A percentile compares a stretch with the other conserved stretches of the same genome.
Evolutionary conservation across 164 flowering plant genomes (phyloP).

Genomic region (Vitis rupestris): DNA sequence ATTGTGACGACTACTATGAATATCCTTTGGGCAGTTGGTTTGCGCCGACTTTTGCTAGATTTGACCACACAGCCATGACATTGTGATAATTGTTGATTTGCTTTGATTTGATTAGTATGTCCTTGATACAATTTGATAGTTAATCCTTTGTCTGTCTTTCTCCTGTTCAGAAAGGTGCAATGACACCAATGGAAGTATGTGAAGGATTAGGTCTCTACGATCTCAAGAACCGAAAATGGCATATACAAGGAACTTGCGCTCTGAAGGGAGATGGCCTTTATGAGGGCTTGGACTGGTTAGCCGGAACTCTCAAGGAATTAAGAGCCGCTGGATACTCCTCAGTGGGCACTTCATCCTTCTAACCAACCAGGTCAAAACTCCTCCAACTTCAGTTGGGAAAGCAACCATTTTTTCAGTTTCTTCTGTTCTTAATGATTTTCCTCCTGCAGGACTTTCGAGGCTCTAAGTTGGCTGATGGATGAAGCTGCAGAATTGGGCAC

Average conservation of each 20-base stretch:
- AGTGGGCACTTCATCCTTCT: conserved; percentile 57
- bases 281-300: conserved; percentile 95
- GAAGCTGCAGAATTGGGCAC: too few relatives aligned
- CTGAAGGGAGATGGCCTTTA: conserved; percentile 91
- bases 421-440: too few relatives aligned
- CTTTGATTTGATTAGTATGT: too few relatives aligned
- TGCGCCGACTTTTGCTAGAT: too few relatives aligned
- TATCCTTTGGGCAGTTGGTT: too few relatives aligned
- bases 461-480: too few relatives aligned
- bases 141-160: not conserved
- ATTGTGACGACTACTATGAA: too few relatives aligned
- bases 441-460: too few relatives aligned
- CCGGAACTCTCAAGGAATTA: conserved; percentile 78
- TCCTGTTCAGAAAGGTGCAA: conserved; percentile 75
- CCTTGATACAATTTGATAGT: not conserved
- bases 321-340: conserved; percentile 73
- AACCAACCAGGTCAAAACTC: conserved; percentile 1
- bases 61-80: too few relatives aligned
- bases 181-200: conserved; percentile 95
- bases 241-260: conserved; percentile 95
- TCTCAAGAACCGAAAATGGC: conserved; percentile 93
- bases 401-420: too few relatives aligned
- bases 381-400: too few relatives aligned
- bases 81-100: too few relatives aligned
- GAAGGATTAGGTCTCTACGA: conserved; percentile 90